phyloP scores from a whole-genome alignment of 768 basidiomycete genomes.

The Cyclocybe aegerita region DNA sequence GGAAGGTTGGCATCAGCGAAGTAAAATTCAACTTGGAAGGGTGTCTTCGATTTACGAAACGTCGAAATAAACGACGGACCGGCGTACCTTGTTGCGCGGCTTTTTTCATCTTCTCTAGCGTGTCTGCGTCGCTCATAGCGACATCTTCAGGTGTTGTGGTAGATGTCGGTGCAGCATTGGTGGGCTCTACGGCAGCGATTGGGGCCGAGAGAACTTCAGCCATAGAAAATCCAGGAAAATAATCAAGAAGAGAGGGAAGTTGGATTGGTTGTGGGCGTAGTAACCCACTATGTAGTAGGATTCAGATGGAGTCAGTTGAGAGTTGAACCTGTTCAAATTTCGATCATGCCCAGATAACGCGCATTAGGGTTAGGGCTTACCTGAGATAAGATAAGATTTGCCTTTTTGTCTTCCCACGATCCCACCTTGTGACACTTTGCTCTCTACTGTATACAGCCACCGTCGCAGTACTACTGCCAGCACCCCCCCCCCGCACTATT shows the following conservation, averaged over 20 bases:
- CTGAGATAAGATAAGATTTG: not conserved
- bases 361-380: constrained; percentile 14
- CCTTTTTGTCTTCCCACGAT: not conserved
- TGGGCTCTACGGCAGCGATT: constrained; percentile 16
- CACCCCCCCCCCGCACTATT: too few relatives aligned
- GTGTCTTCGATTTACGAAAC: not conserved
- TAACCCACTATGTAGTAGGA: not conserved
- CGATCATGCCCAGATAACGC: constrained; percentile 4
- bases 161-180: constrained; percentile 14
- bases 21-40: constrained; percentile 83
- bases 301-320: constrained; percentile 13
- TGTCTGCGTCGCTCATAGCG: constrained; percentile 25
- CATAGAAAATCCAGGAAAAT: constrained; percentile 14
- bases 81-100: constrained; percentile 56
- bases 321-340: constrained; percentile 4
- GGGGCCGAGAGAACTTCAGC: constrained; percentile 17
- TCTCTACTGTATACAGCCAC: not conserved
- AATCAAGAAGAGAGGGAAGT: constrained; percentile 5
- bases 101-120: constrained; percentile 41
- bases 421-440: too few relatives aligned
- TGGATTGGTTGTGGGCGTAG: not conserved
- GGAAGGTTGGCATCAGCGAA: constrained; percentile 97
- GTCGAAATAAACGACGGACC: not conserved
- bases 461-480: too few relatives aligned
- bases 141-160: constrained; percentile 12